Percentiles rank a stretch among this genome's conserved stretches.
phyloP scores from a whole-genome alignment of 2,329 filamentous ascomycete genomes.

The Fonsecaea nubica region DNA sequence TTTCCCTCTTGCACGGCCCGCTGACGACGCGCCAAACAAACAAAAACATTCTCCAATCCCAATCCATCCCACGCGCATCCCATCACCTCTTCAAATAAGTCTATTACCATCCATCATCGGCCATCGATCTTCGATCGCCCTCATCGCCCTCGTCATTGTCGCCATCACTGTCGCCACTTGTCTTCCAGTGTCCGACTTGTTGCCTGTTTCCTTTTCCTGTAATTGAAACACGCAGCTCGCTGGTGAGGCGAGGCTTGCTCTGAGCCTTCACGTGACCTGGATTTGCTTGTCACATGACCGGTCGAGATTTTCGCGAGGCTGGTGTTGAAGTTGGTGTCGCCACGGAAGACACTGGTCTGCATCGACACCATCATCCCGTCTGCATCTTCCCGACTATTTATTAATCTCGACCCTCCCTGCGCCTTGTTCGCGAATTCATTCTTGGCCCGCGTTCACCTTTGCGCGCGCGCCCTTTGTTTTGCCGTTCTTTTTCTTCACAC shows the following conservation, averaged over 20 bases:
- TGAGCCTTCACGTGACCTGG: constrained; percentile 1
- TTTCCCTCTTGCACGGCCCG: constrained; percentile 3
- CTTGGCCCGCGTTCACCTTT: constrained; percentile 13
- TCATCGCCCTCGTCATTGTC: not conserved
- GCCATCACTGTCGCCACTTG: not conserved
- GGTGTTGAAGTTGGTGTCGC: constrained; percentile 33
- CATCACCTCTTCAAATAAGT: not conserved
- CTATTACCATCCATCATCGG: not conserved
- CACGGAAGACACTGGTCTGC: constrained; percentile 37
- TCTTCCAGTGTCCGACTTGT: not conserved
- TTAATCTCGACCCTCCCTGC: constrained; percentile 11
- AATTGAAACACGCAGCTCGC: not conserved
- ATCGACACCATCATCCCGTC: constrained; percentile 30
- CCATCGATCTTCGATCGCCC: not conserved
- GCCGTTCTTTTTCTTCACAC: constrained; percentile 17
- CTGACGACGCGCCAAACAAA: constrained; percentile 7
- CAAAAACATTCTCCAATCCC: constrained; percentile 9
- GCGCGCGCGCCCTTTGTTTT: constrained; percentile 22
- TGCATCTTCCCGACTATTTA: constrained; percentile 25
- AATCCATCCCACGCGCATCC: not conserved
- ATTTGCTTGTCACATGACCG: constrained; percentile 30
- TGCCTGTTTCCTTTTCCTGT: not conserved
- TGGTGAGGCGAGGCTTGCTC: constrained; percentile 8
- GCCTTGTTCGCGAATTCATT: not conserved
- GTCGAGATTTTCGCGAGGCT: constrained; percentile 23